Base-by-base conservation (phyloP, 331 rosid genomes). In the Spiraea crenata region DNA sequence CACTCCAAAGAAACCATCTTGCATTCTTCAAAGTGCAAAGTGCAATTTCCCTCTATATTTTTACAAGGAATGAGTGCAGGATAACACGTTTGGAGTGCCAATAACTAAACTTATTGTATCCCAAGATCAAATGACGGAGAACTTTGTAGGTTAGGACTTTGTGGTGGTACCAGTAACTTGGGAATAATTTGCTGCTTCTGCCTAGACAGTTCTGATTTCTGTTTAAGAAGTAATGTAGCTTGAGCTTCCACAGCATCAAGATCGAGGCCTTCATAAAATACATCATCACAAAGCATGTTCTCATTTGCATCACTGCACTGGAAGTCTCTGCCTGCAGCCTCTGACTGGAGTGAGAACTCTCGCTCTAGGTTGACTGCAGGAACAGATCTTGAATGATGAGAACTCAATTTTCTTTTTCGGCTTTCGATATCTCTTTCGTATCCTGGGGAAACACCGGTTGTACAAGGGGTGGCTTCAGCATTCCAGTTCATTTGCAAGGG, bases 41-140 rank as follows among this genome's bases (percentile, higher is more conserved):
- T 25, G 2, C 1, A 0, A 25, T 25, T 25, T 25, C 31, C 31
- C 31, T 25, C n/a, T 25, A 25, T 2, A 25, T 25, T 25, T 25
- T 25, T 2, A 25, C 31, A 25, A 25, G 31, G 31, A 25, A 25
- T 25, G 31, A 25, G 31, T 25, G 31, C 31, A 25, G 31, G 31
- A 25, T 25, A 25, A 25, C 31, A 25, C 2, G 31, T 25, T 25
- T 2, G 31, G 31, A 25, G 31, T 25, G 31, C 31, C 31, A 25
- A 25, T 25, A 25, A 25, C 40, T 11, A 62, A 31, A 39, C 34
- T 63, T 41, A 40, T 64, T 79, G 87, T 74, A 93, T 84, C 57
- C 99, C 99, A 67, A 93, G 95, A 76, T 93, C 96, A 72, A 93
- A 93, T 15, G 99, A 83, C 10, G 99, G 99, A 73, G 84, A 79